These are phyloP conservation scores for Clavispora santaluciae DNA, from an alignment of 805 yeast genomes.

Conservation along the genomic window DNA sequence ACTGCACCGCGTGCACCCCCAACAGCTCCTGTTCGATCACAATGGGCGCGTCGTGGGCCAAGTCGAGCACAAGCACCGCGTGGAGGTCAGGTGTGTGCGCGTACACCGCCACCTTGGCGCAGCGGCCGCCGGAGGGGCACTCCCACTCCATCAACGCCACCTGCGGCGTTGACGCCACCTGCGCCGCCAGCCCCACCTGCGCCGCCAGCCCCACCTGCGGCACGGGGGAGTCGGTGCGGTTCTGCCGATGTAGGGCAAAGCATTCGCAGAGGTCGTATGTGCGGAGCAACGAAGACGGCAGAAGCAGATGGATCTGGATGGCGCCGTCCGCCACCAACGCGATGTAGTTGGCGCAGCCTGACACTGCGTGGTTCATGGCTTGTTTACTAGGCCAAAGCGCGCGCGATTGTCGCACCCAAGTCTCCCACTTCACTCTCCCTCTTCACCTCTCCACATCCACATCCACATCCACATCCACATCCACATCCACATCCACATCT, in stretches of 20 bases:
- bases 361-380: slow-evolving; percentile 1
- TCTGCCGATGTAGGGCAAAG: neutral
- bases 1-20: slow-evolving; percentile 28
- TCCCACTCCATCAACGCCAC: slow-evolving; percentile 21
- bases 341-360: slow-evolving; percentile 5
- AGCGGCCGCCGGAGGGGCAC: slow-evolving; percentile 4
- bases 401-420: neutral
- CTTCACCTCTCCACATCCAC: too few relatives aligned
- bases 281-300: neutral
- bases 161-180: neutral
- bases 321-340: slow-evolving; percentile 1
- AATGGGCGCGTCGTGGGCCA: slow-evolving; percentile 22
- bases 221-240: neutral
- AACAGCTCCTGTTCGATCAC: slow-evolving; percentile 26
- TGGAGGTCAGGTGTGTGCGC: slow-evolving; percentile 16
- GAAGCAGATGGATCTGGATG: neutral
- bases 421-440: too few relatives aligned
- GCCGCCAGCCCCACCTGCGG: too few relatives aligned
- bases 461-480: too few relatives aligned
- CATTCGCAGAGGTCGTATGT: neutral
- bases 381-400: neutral
- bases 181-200: too few relatives aligned
- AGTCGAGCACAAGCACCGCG: slow-evolving; percentile 21
- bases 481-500: too few relatives aligned
- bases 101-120: slow-evolving; percentile 28